These are phyloP conservation scores for Suhomyces choctaworum DNA, from an alignment of 1,139 yeast genomes.

Conservation along the genomic window DNA sequence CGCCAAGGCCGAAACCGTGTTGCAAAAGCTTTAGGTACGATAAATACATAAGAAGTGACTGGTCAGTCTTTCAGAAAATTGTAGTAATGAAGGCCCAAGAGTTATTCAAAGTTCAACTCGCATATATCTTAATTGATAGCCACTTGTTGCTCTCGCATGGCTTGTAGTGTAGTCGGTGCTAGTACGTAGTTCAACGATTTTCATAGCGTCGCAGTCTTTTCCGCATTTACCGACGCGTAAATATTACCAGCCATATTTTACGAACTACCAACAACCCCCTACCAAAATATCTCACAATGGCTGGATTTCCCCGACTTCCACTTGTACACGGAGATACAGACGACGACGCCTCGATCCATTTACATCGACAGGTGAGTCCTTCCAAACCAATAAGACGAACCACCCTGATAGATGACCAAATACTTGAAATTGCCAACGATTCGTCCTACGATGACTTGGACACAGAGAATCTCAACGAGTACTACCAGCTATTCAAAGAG, in stretches of 20 bases:
- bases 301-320: constrained; percentile 40
- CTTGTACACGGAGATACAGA: constrained; percentile 42
- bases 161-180: too few species aligned
- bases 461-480: constrained; percentile 13
- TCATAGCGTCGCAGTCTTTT: too few species aligned
- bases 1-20: constrained; percentile 60
- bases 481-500: constrained; percentile 14
- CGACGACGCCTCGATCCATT: constrained; percentile 46
- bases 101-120: too few species aligned
- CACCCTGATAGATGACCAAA: constrained; percentile 17
- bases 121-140: background rate
- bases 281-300: constrained; percentile 26
- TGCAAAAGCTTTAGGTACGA: constrained; percentile 22
- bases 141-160: too few species aligned
- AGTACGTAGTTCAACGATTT: too few species aligned
- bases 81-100: background rate
- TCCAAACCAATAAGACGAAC: constrained; percentile 33
- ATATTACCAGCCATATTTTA: too few species aligned
- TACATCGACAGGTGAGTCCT: constrained; percentile 40
- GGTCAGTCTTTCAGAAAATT: background rate
- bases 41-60: background rate
- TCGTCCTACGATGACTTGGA: constrained; percentile 10
- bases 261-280: too few species aligned
- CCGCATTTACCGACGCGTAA: too few species aligned
- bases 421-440: constrained; percentile 15